A percentile compares a stretch with the other conserved stretches of the same genome.
Conservation (phyloP, 2,329 filamentous ascomycete genomes). For the Fusarium verticillioides region DNA sequence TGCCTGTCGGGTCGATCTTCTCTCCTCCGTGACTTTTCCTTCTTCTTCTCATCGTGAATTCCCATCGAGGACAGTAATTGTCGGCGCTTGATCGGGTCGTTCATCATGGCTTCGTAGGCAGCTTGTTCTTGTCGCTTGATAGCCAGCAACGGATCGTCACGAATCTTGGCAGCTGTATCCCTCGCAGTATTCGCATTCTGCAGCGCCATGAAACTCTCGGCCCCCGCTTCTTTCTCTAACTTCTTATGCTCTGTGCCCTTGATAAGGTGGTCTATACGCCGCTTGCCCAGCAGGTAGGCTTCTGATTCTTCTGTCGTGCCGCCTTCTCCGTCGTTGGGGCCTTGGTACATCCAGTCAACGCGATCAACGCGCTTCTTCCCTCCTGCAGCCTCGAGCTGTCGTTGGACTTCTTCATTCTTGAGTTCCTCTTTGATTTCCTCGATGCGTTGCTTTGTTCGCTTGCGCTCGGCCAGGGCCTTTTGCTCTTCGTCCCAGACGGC, state of each 20-base stretch:
- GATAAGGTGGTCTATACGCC: conserved; percentile 85
- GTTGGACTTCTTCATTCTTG: conserved; percentile 89
- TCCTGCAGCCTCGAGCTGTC: conserved; percentile 87
- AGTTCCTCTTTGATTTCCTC: conserved; percentile 96
- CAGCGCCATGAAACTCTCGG: conserved; percentile 69
- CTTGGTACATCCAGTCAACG: conserved; percentile 98
- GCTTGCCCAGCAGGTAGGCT: conserved; percentile 90
- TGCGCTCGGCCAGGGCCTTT: conserved; percentile 92
- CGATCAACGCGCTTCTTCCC: conserved; percentile 82
- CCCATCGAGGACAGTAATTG: conserved; percentile 75
- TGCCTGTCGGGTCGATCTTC: conserved; percentile 52
- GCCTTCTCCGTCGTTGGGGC: conserved; percentile 80
- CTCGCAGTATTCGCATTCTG: conserved; percentile 78
- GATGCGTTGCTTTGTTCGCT: conserved; percentile 88
- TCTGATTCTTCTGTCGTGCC: conserved; percentile 90
- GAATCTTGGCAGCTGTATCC: conserved; percentile 86
- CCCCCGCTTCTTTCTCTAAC: conserved; percentile 77
- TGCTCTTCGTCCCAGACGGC: conserved; percentile 92
- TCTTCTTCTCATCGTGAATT: conserved; percentile 61
- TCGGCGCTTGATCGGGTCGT: conserved; percentile 74
- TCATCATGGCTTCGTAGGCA: conserved; percentile 83
- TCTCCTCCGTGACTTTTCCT: conserved; percentile 49
- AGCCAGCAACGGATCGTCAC: conserved; percentile 89
- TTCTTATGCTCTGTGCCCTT: conserved; percentile 84
- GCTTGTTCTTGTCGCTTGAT: conserved; percentile 94